These are phyloP conservation scores for Mycena polygramma DNA, from an alignment of 768 basidiomycete genomes.

Conservation along the genomic window DNA sequence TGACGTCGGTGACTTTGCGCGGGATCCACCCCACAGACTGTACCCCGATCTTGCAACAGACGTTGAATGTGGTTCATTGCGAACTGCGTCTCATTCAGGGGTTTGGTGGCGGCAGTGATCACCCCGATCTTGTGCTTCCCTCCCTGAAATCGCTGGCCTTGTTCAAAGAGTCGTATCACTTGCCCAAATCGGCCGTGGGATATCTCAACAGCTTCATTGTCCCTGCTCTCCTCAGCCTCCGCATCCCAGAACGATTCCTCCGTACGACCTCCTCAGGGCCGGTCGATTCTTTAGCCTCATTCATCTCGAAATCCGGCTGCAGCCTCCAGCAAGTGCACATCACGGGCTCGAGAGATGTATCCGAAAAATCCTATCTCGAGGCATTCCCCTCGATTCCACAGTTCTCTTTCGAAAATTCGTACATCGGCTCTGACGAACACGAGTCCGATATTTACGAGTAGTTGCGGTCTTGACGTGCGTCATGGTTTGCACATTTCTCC, in stretches of 20 bases:
- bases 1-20: not conserved
- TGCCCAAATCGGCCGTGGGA: not conserved
- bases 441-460: too few relatives aligned
- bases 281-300: not conserved
- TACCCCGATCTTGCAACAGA: not conserved
- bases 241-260: not conserved
- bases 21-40: not conserved
- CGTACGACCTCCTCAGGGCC: not conserved
- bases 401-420: not conserved
- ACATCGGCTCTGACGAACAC: too few relatives aligned
- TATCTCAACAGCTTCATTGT: not conserved
- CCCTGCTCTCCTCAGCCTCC: not conserved
- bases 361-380: not conserved
- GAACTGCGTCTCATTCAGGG: not conserved
- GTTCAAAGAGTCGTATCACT: too few relatives aligned
- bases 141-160: not conserved
- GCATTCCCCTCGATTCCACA: not conserved
- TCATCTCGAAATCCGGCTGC: constrained; percentile 1
- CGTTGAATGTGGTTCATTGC: not conserved
- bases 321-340: not conserved
- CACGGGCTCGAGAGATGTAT: not conserved
- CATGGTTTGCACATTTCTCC: too few relatives aligned
- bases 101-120: not conserved
- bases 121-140: not conserved
- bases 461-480: too few relatives aligned